Conservation (phyloP, 371 early-diverging fungal species). For the Rhizomucor pusillus region DNA sequence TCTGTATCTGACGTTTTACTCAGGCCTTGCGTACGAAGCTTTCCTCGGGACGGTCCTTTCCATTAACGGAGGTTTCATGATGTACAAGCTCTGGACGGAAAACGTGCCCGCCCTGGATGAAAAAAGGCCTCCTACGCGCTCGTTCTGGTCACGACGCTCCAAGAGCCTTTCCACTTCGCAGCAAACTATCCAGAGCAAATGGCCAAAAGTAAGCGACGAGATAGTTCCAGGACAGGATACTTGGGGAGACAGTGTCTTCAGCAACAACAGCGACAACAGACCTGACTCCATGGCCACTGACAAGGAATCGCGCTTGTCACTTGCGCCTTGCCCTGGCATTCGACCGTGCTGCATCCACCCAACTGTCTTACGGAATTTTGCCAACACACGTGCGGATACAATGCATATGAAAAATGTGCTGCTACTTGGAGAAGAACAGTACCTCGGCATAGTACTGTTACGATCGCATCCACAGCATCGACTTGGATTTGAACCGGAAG, state of each 20-base stretch:
- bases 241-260: conserved; percentile 14
- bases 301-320: conserved; percentile 28
- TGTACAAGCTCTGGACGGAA: conserved; percentile 48
- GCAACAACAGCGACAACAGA: background rate
- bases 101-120: conserved; percentile 4
- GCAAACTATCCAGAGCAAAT: conserved; percentile 17
- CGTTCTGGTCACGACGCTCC: conserved; percentile 2
- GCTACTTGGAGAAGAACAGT: conserved; percentile 45
- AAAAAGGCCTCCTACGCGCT: background rate
- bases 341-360: conserved; percentile 45
- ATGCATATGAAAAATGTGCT: conserved; percentile 47
- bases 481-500: conserved; percentile 50
- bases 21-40: conserved; percentile 44
- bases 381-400: conserved; percentile 31
- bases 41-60: conserved; percentile 37
- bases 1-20: conserved; percentile 36
- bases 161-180: conserved; percentile 11
- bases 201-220: conserved; percentile 39
- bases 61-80: conserved; percentile 41
- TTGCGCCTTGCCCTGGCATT: conserved; percentile 24
- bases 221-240: conserved; percentile 21
- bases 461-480: conserved; percentile 39
- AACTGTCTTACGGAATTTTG: conserved; percentile 41
- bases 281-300: conserved; percentile 4
- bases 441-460: conserved; percentile 33